Base-by-base conservation (phyloP, 2,329 filamentous ascomycete species). In the Zelopaecilomyces penicillatus region DNA sequence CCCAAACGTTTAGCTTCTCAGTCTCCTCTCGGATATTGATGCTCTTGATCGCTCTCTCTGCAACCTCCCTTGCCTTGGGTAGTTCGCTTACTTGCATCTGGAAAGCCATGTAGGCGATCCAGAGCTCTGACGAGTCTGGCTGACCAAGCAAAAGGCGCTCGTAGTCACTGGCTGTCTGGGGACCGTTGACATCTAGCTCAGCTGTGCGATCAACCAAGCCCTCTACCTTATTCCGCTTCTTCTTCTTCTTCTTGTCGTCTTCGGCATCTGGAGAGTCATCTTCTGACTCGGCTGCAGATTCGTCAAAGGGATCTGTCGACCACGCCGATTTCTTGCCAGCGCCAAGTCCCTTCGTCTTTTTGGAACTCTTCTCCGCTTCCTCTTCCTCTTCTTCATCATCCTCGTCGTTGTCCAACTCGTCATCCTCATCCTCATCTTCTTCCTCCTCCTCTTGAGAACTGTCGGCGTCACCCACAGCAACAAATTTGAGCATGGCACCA, bases 41-140 rank as follows among this genome's bases (percentile, higher is more conserved):
- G 11, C 85, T 94, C 60, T 84, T 83, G 51, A 97, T 78, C 12
- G 93, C 93, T 49, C 93, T 85, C 66, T 96, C 86, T 2, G 88
- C 90, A 47, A 96, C 84, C 52, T 91, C 85, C 40, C 91, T 82
- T 9, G 93, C 90, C 65, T 89, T 93, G 49, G 83, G 80, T 19
- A 94, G 74, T 66, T 98, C 93, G 60, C 87, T 87, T 42, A 95
- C 78, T 60, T 95, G 85, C 64, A 96, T 83, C 66, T 97, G 88
- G 76, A 95, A 95, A n/a, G 90, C 89, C 88, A 98, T 97, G 69
- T 98, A 98, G 53, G 87, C 80, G 44, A 96, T 87, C 93, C 93
- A 98, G 29, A 97, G 76, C 50, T 84, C 74, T 1, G 91, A 94
- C n/a, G 87, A 91, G 67, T 97, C 89, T 3, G 93, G 89, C 61